phyloP scores from a whole-genome alignment of 2,329 filamentous ascomycete genomes.

The Neophaeococcomyces aloes region DNA sequence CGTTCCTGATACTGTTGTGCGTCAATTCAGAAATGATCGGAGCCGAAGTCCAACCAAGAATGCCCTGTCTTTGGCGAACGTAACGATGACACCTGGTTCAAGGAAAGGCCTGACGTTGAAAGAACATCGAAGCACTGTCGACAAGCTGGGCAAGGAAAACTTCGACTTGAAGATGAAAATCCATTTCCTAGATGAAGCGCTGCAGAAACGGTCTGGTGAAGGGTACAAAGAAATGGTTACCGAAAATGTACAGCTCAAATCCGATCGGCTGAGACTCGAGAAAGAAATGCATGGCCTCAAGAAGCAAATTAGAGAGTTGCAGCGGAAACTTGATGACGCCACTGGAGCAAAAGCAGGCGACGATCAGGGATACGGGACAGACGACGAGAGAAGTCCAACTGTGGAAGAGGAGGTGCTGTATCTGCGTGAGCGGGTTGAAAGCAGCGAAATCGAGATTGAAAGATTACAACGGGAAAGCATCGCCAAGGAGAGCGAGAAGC shows the following conservation, averaged over 20 bases:
- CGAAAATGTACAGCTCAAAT: slow-evolving; percentile 92
- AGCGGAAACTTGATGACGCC: slow-evolving; percentile 58
- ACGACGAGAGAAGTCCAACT: slow-evolving; percentile 43
- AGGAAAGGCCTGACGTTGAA: slow-evolving; percentile 72
- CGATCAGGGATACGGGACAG: slow-evolving; percentile 40
- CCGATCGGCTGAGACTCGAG: slow-evolving; percentile 74
- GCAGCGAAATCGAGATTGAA: slow-evolving; percentile 74
- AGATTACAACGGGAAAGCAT: slow-evolving; percentile 67
- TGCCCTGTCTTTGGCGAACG: slow-evolving; percentile 26
- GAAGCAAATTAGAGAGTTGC: slow-evolving; percentile 71
- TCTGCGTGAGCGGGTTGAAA: slow-evolving; percentile 73
- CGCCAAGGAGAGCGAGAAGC: slow-evolving; percentile 71
- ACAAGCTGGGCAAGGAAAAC: slow-evolving; percentile 92
- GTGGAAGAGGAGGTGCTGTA: slow-evolving; percentile 78
- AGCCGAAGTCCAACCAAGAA: slow-evolving; percentile 52
- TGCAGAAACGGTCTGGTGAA: slow-evolving; percentile 90
- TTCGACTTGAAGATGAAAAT: slow-evolving; percentile 96
- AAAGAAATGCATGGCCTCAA: slow-evolving; percentile 81
- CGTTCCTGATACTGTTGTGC: slow-evolving; percentile 76
- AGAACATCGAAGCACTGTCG: slow-evolving; percentile 95
- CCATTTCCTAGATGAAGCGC: slow-evolving; percentile 86
- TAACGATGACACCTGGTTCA: slow-evolving; percentile 40
- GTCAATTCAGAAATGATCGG: slow-evolving; percentile 70
- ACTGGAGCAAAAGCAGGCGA: slow-evolving; percentile 32
- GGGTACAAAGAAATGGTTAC: slow-evolving; percentile 96